phyloP scores from a whole-genome alignment of 352 stramenopile genomes.

The Phytopythium montanum region DNA sequence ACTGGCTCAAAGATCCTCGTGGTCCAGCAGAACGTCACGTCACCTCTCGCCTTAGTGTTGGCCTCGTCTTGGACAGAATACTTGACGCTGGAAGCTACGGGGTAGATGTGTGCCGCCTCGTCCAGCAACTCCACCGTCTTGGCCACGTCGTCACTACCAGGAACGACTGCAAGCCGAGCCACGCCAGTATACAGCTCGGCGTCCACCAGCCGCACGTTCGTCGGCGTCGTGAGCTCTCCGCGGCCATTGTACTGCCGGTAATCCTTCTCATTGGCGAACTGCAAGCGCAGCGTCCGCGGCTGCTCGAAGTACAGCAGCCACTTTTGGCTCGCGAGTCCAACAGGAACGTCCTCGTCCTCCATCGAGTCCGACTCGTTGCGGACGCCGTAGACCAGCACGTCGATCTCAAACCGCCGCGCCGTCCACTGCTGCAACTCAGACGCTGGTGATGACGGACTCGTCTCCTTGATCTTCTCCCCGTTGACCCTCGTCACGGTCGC shows the following conservation, averaged over 20 bases:
- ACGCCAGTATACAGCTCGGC: conserved; percentile 59
- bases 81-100: conserved; percentile 34
- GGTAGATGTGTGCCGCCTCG: conserved; percentile 49
- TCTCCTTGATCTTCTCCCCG: conserved; percentile 28
- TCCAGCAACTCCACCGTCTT: conserved; percentile 34
- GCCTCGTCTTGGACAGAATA: conserved; percentile 25
- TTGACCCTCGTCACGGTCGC: conserved; percentile 58
- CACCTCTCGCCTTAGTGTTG: conserved; percentile 10
- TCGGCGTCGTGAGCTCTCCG: conserved; percentile 67
- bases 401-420: conserved; percentile 61
- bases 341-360: conserved; percentile 2
- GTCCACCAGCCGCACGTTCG: conserved; percentile 66
- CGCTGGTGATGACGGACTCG: conserved; percentile 13
- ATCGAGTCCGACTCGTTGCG: conserved; percentile 13
- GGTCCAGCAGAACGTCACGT: conserved; percentile 60
- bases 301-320: conserved; percentile 76
- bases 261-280: conserved; percentile 64
- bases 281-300: conserved; percentile 56
- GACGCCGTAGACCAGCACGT: conserved; percentile 61
- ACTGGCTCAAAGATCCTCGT: conserved; percentile 35
- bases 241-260: conserved; percentile 61
- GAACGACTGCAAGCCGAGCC: conserved; percentile 56
- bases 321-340: conserved; percentile 30
- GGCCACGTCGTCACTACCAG: conserved; percentile 14
- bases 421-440: conserved; percentile 45